These are phyloP conservation scores for Sarocladium brachiariae DNA, from an alignment of 2,329 filamentous ascomycete genomes.

Conservation along the genomic window DNA sequence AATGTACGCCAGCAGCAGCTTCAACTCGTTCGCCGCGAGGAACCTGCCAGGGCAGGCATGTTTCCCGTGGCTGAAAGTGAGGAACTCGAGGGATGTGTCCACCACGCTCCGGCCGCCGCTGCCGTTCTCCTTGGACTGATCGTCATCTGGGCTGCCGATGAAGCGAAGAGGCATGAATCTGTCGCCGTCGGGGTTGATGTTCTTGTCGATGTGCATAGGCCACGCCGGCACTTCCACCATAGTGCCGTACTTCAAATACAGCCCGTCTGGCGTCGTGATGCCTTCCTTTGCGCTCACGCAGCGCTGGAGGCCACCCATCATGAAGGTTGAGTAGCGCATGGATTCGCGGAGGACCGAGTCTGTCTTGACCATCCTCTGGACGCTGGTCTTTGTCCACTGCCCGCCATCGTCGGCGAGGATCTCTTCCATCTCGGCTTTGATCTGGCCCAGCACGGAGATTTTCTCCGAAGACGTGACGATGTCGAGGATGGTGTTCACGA, in stretches of 20 bases:
- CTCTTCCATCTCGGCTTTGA: neutral
- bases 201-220: constrained; percentile 30
- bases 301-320: neutral
- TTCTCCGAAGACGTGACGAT: neutral
- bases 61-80: constrained; percentile 46
- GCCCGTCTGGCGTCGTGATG: constrained; percentile 47
- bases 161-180: constrained; percentile 38
- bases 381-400: neutral
- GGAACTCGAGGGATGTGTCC: constrained; percentile 15
- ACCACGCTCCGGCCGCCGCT: neutral
- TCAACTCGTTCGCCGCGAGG: constrained; percentile 43
- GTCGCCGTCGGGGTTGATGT: constrained; percentile 24
- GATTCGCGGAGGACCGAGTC: neutral
- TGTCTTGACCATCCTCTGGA: neutral
- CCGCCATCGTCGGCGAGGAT: neutral
- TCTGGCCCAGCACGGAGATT: neutral
- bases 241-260: constrained; percentile 37
- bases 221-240: constrained; percentile 34
- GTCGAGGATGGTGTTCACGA: constrained; percentile 6
- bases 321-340: constrained; percentile 5
- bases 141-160: constrained; percentile 20
- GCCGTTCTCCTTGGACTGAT: too few species aligned
- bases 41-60: constrained; percentile 46
- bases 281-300: neutral
- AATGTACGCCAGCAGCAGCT: constrained; percentile 33